Evolutionary conservation across 2,329 filamentous ascomycete species (phyloP).

Genomic region (Epichloe sp.): DNA sequence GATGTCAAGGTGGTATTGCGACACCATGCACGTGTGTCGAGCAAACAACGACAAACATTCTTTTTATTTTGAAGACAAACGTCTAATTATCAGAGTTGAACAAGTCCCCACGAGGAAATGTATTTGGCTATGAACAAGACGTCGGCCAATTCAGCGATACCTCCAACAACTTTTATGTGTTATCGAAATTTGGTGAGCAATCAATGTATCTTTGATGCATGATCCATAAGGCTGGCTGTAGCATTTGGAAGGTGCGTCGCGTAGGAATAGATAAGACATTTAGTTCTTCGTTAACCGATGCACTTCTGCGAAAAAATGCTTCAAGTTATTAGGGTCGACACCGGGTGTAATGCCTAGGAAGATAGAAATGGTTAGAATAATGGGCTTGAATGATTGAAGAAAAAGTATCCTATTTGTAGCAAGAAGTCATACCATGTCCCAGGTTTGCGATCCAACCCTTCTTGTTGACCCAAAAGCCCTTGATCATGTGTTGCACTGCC

Average conservation of each 20-base stretch:
- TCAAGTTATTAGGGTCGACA: conserved; percentile 85
- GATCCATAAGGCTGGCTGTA: background rate
- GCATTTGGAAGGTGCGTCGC: background rate
- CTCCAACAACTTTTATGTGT: no score
- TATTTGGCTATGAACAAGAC: no score
- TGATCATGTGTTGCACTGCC: conserved; percentile 74
- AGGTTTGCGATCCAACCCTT: conserved; percentile 96
- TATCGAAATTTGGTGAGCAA: background rate
- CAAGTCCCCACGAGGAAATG: no score
- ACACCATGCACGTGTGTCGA: no score
- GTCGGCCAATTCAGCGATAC: no score
- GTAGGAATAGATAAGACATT: background rate
- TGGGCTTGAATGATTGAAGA: background rate
- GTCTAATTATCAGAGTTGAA: no score
- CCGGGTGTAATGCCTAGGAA: conserved; percentile 74
- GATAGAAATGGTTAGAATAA: background rate
- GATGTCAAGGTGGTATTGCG: no score
- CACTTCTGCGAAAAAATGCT: conserved; percentile 88
- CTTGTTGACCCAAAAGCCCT: conserved; percentile 67
- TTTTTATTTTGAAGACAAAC: no score
- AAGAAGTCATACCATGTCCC: conserved; percentile 56
- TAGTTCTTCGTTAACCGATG: conserved; percentile 50
- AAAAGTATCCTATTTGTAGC: background rate
- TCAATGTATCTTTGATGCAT: background rate
- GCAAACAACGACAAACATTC: no score